A percentile compares a stretch with the other conserved stretches of the same genome.
Evolutionary conservation across 2,329 filamentous ascomycete genomes (phyloP).

Genomic region (Nemania sp.): DNA sequence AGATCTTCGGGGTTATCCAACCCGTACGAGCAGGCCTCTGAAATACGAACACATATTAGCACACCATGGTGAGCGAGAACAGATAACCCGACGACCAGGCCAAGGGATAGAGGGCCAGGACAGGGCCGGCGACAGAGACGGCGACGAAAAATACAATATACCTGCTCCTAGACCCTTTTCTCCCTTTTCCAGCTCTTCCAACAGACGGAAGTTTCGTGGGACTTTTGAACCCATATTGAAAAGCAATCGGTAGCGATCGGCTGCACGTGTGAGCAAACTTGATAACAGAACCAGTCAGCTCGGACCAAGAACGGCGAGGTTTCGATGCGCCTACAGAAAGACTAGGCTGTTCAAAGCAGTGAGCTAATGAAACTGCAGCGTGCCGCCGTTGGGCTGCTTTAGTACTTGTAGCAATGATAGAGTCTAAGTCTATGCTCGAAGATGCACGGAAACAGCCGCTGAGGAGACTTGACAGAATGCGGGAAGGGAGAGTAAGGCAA

Average conservation of each 20-base stretch:
- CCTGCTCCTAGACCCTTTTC: slow-evolving; percentile 95
- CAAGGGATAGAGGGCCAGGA: neutral
- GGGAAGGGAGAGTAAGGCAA: slow-evolving; percentile 10
- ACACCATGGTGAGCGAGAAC: too few relatives aligned
- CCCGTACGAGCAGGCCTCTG: slow-evolving; percentile 96
- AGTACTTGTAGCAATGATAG: too few relatives aligned
- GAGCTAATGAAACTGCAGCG: too few relatives aligned
- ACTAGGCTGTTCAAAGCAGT: neutral
- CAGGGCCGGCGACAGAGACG: neutral
- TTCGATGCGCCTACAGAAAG: too few relatives aligned
- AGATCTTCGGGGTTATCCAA: slow-evolving; percentile 92
- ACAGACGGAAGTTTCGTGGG: slow-evolving; percentile 91
- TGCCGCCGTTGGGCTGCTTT: too few relatives aligned
- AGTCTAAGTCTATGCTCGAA: too few relatives aligned
- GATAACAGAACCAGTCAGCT: neutral
- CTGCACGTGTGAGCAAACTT: neutral
- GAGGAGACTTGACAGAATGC: slow-evolving; percentile 14
- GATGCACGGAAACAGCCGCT: too few relatives aligned
- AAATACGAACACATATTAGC: neutral
- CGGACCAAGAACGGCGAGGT: neutral
- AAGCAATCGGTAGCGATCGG: neutral
- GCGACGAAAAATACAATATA: slow-evolving; percentile 41
- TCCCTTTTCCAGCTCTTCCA: slow-evolving; percentile 98
- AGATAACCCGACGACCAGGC: neutral
- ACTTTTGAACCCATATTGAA: slow-evolving; percentile 64